Percentiles rank a stretch among this genome's conserved stretches.
phyloP scores from a whole-genome alignment of 2,329 filamentous ascomycete species.

The Aspergillus versicolor region DNA sequence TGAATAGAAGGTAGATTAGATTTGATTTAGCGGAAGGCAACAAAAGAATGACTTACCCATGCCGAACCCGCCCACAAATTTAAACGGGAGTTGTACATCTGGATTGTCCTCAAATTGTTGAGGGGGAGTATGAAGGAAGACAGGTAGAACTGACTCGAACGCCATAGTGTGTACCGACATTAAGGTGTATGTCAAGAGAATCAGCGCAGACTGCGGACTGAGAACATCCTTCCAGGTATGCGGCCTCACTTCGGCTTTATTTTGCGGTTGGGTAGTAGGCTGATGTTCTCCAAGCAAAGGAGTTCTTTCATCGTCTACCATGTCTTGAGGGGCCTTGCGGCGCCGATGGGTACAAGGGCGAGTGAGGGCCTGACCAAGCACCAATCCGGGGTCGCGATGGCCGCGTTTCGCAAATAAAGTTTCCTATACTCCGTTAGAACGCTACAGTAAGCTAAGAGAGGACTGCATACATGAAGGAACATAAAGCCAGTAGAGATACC shows the following conservation, averaged over 20 bases:
- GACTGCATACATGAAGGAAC: slow-evolving; percentile 66
- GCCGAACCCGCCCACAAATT: slow-evolving; percentile 81
- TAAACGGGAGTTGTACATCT: slow-evolving; percentile 66
- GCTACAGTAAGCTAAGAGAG: slow-evolving; percentile 41
- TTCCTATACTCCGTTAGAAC: slow-evolving; percentile 55
- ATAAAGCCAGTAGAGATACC: slow-evolving; percentile 72
- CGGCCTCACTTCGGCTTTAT: slow-evolving; percentile 20
- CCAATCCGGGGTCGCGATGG: slow-evolving; percentile 70
- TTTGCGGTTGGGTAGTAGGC: slow-evolving; percentile 11
- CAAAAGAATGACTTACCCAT: slow-evolving; percentile 38
- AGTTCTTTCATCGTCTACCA: slow-evolving; percentile 27
- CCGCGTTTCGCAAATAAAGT: slow-evolving; percentile 72
- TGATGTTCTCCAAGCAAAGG: slow-evolving; percentile 29
- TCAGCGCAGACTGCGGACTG: slow-evolving; percentile 69
- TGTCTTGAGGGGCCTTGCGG: slow-evolving; percentile 14
- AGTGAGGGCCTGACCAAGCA: slow-evolving; percentile 67
- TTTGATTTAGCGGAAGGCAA: neutral
- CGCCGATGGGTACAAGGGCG: slow-evolving; percentile 34
- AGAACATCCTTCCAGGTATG: slow-evolving; percentile 65
- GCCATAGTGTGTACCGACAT: slow-evolving; percentile 79
- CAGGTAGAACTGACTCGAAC: slow-evolving; percentile 83
- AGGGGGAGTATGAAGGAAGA: slow-evolving; percentile 77
- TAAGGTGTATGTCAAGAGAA: slow-evolving; percentile 74
- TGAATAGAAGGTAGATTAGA: slow-evolving; percentile 29
- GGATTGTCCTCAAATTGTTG: slow-evolving; percentile 56